These are phyloP conservation scores for Colletotrichum sp. DNA, from an alignment of 2,329 filamentous ascomycete genomes.

Conservation along the genomic window DNA sequence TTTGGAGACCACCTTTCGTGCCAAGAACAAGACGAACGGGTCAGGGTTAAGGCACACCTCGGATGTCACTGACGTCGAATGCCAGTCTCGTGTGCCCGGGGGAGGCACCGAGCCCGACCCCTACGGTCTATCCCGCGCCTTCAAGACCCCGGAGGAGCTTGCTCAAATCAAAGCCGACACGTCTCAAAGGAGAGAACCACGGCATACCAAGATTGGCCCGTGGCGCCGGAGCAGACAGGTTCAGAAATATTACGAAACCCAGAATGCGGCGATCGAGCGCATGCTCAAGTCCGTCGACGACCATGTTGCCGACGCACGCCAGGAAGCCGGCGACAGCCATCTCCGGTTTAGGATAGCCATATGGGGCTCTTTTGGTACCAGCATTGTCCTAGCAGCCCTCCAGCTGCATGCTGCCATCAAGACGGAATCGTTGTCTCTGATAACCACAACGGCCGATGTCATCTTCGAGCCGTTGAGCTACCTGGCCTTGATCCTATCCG, in stretches of 20 bases:
- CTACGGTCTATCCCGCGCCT: constrained; percentile 75
- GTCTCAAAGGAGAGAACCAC: constrained; percentile 69
- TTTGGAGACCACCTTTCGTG: constrained; percentile 39
- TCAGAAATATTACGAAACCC: constrained; percentile 84
- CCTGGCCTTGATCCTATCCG: constrained; percentile 81
- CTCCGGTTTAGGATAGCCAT: constrained; percentile 73
- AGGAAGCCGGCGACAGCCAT: constrained; percentile 81
- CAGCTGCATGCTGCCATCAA: constrained; percentile 89
- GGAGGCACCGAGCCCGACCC: constrained; percentile 72
- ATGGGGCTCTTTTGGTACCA: constrained; percentile 76
- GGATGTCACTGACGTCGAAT: constrained; percentile 51
- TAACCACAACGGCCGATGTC: constrained; percentile 99
- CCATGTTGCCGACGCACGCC: constrained; percentile 80
- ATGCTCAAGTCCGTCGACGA: constrained; percentile 93
- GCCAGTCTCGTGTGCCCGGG: constrained; percentile 56
- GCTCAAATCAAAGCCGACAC: constrained; percentile 81
- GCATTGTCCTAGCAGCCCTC: constrained; percentile 76
- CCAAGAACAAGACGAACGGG: constrained; percentile 38
- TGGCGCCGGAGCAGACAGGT: constrained; percentile 59
- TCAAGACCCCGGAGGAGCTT: constrained; percentile 81
- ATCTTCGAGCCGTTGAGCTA: constrained; percentile 93
- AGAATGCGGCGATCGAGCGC: constrained; percentile 92
- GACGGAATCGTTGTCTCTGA: constrained; percentile 88
- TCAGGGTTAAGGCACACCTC: constrained; percentile 47
- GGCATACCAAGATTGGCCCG: constrained; percentile 21